Evolutionary conservation across 192 early-diverging fungal genomes (phyloP).

Genomic region (Rhizoclosmatium sp.): DNA sequence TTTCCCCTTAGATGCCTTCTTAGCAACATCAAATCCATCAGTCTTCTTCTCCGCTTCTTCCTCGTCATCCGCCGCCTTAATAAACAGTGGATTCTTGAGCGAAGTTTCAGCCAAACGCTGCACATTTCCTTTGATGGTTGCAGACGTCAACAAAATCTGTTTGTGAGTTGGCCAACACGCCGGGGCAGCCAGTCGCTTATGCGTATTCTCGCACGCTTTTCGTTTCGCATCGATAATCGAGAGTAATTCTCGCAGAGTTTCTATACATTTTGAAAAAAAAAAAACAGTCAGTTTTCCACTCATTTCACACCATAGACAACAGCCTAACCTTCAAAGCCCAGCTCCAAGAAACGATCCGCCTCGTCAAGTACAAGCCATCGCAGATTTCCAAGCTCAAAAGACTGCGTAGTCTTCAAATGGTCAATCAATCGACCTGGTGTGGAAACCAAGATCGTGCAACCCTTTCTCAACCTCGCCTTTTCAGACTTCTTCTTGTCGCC

Average conservation of each 20-base stretch:
- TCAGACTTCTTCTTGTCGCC: conserved; percentile 90
- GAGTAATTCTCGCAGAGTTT: conserved; percentile 55
- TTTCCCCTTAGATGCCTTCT: conserved; percentile 37
- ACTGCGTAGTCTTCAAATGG: conserved; percentile 83
- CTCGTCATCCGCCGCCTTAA: conserved; percentile 66
- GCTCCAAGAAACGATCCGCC: conserved; percentile 94
- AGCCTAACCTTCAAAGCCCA: conserved; percentile 75
- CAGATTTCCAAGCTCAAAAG: conserved; percentile 84
- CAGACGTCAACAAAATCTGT: conserved; percentile 79
- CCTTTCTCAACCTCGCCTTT: conserved; percentile 83
- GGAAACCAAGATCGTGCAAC: conserved; percentile 73
- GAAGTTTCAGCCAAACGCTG: conserved; percentile 79
- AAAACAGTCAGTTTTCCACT: not conserved
- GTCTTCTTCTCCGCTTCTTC: conserved; percentile 35
- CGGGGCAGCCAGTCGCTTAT: conserved; percentile 34
- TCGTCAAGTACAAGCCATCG: conserved; percentile 98
- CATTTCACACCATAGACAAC: not conserved
- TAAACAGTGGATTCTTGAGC: conserved; percentile 80
- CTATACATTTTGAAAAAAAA: conserved; percentile 2
- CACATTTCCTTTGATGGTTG: conserved; percentile 89
- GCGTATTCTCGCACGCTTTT: conserved; percentile 7
- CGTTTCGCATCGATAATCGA: conserved; percentile 46
- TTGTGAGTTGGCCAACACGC: conserved; percentile 49
- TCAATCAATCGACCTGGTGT: conserved; percentile 98
- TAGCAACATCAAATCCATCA: conserved; percentile 37